Percentiles rank a stretch among this genome's conserved stretches.
These are phyloP conservation scores for Yarrowia sp. DNA, from an alignment of 805 yeast species.

Conservation along the genomic window DNA sequence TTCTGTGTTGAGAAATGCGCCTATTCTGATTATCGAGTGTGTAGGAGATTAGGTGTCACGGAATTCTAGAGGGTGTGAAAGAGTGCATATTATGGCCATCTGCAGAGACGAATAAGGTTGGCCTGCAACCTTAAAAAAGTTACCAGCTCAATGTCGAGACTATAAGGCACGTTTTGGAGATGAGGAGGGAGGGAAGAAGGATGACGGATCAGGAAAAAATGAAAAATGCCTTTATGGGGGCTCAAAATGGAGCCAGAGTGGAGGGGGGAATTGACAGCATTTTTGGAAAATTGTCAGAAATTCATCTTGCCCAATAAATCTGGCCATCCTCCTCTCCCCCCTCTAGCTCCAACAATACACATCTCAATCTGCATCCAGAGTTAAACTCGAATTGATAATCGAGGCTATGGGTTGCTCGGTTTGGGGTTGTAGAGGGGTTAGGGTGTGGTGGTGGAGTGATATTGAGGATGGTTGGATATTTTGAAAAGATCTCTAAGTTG, in stretches of 20 bases:
- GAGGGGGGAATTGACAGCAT: neutral
- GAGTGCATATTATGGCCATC: slow-evolving; percentile 32
- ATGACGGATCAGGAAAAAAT: neutral
- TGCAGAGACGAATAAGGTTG: slow-evolving; percentile 15
- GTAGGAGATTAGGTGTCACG: slow-evolving; percentile 19
- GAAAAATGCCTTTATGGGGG: slow-evolving; percentile 1
- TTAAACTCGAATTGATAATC: too few relatives aligned
- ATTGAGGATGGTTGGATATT: too few relatives aligned
- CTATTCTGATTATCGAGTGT: neutral
- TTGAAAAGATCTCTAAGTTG: too few relatives aligned
- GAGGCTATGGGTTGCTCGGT: too few relatives aligned
- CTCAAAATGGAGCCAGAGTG: neutral
- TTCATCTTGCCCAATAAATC: neutral
- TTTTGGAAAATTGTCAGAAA: neutral
- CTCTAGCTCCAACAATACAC: too few relatives aligned
- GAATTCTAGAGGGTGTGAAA: neutral
- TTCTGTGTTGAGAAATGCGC: neutral
- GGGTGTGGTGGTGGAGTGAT: too few relatives aligned
- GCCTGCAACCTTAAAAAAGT: slow-evolving; percentile 17
- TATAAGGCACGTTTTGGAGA: too few relatives aligned
- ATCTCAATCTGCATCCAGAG: slow-evolving; percentile 1
- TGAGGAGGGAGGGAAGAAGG: too few relatives aligned
- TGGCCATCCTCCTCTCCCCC: too few relatives aligned
- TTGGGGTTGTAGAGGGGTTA: too few relatives aligned
- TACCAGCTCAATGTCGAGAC: neutral